phyloP scores from a whole-genome alignment of 78 protist genomes.

The Planoprotostelium fungivorum region DNA sequence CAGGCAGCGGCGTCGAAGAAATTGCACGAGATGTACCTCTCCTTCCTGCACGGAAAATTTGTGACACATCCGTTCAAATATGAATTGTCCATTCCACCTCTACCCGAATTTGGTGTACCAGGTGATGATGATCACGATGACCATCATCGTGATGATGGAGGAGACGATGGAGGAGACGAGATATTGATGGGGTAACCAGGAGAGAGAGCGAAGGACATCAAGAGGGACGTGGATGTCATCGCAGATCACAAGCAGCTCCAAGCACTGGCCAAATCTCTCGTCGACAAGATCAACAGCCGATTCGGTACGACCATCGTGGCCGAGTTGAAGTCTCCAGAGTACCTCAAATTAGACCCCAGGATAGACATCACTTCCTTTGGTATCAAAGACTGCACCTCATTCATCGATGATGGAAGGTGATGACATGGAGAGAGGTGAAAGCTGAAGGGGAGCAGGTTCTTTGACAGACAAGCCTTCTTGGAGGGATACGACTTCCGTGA shows the following conservation, averaged over 20 bases:
- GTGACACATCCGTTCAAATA: neutral
- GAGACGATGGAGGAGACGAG: no score
- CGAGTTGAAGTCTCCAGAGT: neutral
- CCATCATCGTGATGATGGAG: no score
- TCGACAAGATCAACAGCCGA: neutral
- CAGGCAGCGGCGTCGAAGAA: neutral
- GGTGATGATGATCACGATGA: no score
- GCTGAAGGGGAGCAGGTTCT: neutral
- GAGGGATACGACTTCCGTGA: neutral
- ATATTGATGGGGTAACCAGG: no score
- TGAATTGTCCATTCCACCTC: neutral
- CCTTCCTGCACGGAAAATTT: neutral
- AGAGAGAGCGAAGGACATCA: neutral
- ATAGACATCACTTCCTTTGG: neutral
- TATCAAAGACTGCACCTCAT: neutral
- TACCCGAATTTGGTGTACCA: neutral
- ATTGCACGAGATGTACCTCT: neutral
- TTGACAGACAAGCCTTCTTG: neutral
- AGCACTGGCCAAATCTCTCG: neutral
- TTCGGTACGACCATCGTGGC: constrained; percentile 1
- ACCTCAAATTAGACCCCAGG: neutral
- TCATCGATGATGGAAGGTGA: neutral
- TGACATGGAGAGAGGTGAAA: neutral
- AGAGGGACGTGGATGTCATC: neutral
- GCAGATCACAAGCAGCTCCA: neutral